phyloP scores from a whole-genome alignment of 2,329 filamentous ascomycete genomes.

The Golovinomyces cichoracearum region DNA sequence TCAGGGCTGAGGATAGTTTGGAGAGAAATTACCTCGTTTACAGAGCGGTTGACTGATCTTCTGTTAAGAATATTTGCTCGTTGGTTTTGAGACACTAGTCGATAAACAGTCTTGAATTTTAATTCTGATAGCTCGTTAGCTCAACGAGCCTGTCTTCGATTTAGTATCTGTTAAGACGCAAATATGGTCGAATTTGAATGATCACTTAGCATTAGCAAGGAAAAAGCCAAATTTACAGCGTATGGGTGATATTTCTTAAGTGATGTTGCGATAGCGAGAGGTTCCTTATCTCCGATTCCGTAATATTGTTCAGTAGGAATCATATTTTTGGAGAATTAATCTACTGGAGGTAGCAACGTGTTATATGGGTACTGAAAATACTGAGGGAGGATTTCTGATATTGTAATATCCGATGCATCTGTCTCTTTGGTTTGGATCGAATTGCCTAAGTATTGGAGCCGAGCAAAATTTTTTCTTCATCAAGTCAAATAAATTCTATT shows the following conservation, averaged over 20 bases:
- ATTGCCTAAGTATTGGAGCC: neutral
- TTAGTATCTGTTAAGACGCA: neutral
- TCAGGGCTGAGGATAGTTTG: neutral
- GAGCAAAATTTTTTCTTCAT: neutral
- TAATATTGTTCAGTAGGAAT: neutral
- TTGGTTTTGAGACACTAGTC: neutral
- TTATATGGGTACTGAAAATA: neutral
- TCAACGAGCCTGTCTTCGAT: neutral
- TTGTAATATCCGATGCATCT: neutral
- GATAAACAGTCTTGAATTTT: neutral
- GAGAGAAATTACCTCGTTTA: neutral
- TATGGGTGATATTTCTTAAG: neutral
- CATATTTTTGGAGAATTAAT: neutral
- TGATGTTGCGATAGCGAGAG: neutral
- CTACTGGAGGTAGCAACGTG: neutral
- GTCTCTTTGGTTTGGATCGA: neutral
- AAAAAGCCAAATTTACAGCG: neutral
- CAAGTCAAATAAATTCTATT: neutral
- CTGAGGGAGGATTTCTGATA: neutral
- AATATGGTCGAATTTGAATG: neutral
- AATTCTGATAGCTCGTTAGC: neutral
- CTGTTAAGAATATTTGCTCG: neutral
- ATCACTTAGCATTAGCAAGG: neutral
- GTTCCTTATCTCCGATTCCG: constrained; percentile 1
- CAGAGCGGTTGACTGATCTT: neutral